These are phyloP conservation scores for Nakaseomyces nivariensis DNA, from an alignment of 1,139 yeast species.

Conservation along the genomic window DNA sequence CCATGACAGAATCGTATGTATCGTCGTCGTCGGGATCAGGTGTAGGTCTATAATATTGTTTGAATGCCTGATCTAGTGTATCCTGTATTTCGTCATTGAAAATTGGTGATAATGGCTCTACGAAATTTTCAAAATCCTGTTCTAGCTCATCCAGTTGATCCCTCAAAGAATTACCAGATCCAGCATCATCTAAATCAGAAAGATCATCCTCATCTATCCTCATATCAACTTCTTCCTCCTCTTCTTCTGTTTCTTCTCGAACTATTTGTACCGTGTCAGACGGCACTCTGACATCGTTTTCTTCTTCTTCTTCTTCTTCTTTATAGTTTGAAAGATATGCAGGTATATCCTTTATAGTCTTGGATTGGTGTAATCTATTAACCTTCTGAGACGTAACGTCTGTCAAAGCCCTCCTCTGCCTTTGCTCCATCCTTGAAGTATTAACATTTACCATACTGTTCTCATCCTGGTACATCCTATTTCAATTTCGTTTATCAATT, in stretches of 20 bases:
- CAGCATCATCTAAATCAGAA: not conserved
- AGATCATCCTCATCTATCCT: not conserved
- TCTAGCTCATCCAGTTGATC: constrained; percentile 2
- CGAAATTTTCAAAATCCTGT: constrained; percentile 26
- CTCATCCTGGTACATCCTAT: not conserved
- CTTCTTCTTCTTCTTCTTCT: constrained; percentile 10
- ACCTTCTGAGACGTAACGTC: constrained; percentile 21
- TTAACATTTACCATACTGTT: not conserved
- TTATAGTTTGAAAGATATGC: not conserved
- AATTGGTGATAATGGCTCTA: constrained; percentile 24
- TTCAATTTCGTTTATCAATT: not conserved
- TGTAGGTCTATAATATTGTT: constrained; percentile 37
- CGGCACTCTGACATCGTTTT: constrained; percentile 6
- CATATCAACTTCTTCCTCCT: constrained; percentile 23
- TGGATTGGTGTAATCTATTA: constrained; percentile 7
- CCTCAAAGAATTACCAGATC: not conserved
- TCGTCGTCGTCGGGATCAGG: constrained; percentile 81
- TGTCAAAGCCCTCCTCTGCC: constrained; percentile 14
- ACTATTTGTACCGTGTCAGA: not conserved
- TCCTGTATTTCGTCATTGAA: constrained; percentile 16
- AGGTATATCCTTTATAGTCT: constrained; percentile 1
- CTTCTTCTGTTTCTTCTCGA: constrained; percentile 9
- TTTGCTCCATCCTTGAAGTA: constrained; percentile 2
- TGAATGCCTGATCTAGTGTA: constrained; percentile 38
- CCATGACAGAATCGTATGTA: constrained; percentile 84